Percentiles rank a stretch among this genome's conserved stretches.
Conservation (phyloP, 2,329 filamentous ascomycete species). For the Herpomyces periplanetae region DNA sequence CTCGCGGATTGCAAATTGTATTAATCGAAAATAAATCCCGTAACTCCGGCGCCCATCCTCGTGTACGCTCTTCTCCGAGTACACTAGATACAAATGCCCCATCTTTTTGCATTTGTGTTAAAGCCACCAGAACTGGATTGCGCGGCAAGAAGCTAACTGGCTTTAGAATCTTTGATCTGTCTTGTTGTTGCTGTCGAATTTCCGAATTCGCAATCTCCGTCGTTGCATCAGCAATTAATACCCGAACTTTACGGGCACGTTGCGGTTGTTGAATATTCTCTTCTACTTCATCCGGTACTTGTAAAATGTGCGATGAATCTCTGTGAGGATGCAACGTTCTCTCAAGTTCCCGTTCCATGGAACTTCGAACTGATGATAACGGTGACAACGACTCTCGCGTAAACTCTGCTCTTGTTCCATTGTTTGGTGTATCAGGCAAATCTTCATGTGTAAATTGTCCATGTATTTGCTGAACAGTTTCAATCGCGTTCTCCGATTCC, state of each 20-base stretch:
- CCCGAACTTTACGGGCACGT: constrained; percentile 35
- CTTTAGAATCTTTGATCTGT: constrained; percentile 52
- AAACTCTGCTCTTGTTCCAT: constrained; percentile 6
- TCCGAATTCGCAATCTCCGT: constrained; percentile 35
- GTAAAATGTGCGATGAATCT: constrained; percentile 14
- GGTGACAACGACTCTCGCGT: constrained; percentile 13
- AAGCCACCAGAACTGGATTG: constrained; percentile 44
- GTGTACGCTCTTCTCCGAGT: constrained; percentile 35
- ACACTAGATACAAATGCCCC: constrained; percentile 63
- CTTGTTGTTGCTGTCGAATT: constrained; percentile 51
- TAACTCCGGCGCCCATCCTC: constrained; percentile 62
- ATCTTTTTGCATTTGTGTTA: constrained; percentile 67
- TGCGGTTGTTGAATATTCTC: constrained; percentile 17
- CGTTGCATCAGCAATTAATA: constrained; percentile 39
- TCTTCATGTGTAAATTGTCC: constrained; percentile 3
- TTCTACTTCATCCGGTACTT: constrained; percentile 12
- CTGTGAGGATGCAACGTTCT: constrained; percentile 15
- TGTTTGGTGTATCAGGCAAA: constrained; percentile 2
- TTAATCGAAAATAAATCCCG: constrained; percentile 68
- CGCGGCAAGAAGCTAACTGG: constrained; percentile 44
- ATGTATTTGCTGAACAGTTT: constrained; percentile 10
- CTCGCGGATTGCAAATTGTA: constrained; percentile 28
- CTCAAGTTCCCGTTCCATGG: constrained; percentile 20
- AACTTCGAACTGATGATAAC: constrained; percentile 13
- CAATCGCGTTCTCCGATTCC: constrained; percentile 8